These are phyloP conservation scores for Wallacemonas sp. DNA, from an alignment of 208 protist genomes.

Conservation along the genomic window DNA sequence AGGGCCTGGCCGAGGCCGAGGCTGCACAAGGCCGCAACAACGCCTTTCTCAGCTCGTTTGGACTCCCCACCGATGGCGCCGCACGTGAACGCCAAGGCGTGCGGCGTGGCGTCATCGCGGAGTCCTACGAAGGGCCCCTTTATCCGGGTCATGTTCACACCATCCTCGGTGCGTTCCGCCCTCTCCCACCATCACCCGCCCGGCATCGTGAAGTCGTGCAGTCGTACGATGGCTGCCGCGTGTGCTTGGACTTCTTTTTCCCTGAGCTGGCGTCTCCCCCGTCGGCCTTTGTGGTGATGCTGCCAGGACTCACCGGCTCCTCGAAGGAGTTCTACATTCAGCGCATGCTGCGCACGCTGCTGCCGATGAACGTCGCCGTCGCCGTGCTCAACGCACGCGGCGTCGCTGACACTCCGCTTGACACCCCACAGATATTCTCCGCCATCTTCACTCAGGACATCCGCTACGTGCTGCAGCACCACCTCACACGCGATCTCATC, in stretches of 20 bases:
- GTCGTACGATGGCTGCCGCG: conserved; percentile 52
- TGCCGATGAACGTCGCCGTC: conserved; percentile 24
- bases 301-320: conserved; percentile 61
- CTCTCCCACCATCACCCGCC: conserved; percentile 19
- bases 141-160: conserved; percentile 67
- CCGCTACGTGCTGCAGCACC: conserved; percentile 40
- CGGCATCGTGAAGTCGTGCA: conserved; percentile 35
- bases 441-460: conserved; percentile 64
- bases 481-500: conserved; percentile 26
- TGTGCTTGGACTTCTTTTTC: conserved; percentile 60
- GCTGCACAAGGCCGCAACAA: conserved; percentile 2
- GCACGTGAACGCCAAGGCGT: neutral
- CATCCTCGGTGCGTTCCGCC: conserved; percentile 45
- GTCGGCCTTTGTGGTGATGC: conserved; percentile 47
- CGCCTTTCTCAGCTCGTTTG: conserved; percentile 3
- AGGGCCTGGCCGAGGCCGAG: conserved; percentile 20
- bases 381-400: conserved; percentile 67
- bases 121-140: conserved; percentile 46
- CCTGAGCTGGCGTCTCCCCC: conserved; percentile 8
- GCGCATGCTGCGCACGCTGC: conserved; percentile 38
- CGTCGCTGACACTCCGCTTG: conserved; percentile 54
- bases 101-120: neutral
- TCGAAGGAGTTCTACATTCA: conserved; percentile 55
- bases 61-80: conserved; percentile 1
- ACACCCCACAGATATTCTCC: conserved; percentile 52